Evolutionary conservation across 257 asterid genomes (phyloP).

Genomic region (Primulina eburnea): DNA sequence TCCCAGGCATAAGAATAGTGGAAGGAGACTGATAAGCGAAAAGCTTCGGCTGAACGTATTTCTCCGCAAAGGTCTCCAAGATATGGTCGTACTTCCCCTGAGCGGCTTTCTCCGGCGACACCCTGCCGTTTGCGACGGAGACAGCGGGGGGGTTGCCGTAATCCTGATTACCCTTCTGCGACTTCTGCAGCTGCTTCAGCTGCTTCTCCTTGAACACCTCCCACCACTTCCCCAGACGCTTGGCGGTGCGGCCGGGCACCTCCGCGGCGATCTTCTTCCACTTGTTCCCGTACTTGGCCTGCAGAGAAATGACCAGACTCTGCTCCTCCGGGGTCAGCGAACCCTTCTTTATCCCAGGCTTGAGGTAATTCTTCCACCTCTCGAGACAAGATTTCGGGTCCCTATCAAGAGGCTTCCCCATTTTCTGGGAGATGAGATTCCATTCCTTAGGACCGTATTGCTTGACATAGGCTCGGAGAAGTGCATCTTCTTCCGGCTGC

Average conservation of each 20-base stretch:
- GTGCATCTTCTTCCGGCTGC: slow-evolving; percentile 73
- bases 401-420: slow-evolving; percentile 58
- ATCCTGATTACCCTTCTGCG: slow-evolving; percentile 29
- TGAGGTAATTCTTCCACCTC: slow-evolving; percentile 72
- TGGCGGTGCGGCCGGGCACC: slow-evolving; percentile 73
- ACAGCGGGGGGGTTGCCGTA: slow-evolving; percentile 24
- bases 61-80: slow-evolving; percentile 72
- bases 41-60: slow-evolving; percentile 66
- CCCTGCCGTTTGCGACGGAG: slow-evolving; percentile 28
- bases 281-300: slow-evolving; percentile 76
- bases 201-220: slow-evolving; percentile 87
- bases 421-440: slow-evolving; percentile 70
- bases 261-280: slow-evolving; percentile 79
- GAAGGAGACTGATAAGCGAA: slow-evolving; percentile 20
- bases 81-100: slow-evolving; percentile 78
- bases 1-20: neutral
- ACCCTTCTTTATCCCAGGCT: slow-evolving; percentile 70
- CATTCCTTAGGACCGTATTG: slow-evolving; percentile 73
- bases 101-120: slow-evolving; percentile 52
- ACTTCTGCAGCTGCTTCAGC: slow-evolving; percentile 51
- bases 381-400: slow-evolving; percentile 80
- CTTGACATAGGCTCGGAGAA: slow-evolving; percentile 53
- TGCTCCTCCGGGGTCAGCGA: slow-evolving; percentile 60
- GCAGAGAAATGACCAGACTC: slow-evolving; percentile 61
- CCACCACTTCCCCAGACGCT: slow-evolving; percentile 84